Evolutionary conservation across 345 rosid genomes (phyloP), one percentile per base, ranked within the genome.

Genomic region (Crucihimalaya himalaica): DNA sequence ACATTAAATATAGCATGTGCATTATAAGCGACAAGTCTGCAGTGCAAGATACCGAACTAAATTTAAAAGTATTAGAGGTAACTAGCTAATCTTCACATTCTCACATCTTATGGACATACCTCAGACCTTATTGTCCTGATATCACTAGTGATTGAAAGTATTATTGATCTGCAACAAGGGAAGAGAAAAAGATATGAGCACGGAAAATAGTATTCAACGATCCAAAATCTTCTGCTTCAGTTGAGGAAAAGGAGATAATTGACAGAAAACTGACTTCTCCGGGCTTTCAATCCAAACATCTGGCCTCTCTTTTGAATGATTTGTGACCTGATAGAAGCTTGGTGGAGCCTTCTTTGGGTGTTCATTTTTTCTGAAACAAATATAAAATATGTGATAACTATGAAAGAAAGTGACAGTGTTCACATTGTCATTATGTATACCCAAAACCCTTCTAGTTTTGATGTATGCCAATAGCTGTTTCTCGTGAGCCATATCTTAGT

Each of bases 251-350:
- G 0, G 19, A 28, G 66, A 14, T 64, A 20, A 63, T 25, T 20
- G 50, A 63, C 37, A 51, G 20, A 60, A 67, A 64, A 71, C 89
- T 81, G 79, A 91, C 98, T 88, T 91, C 77, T 94, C 97, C 54
- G 98, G 98, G 89, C 87, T 86, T 48, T 94, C 97, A 58, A 94
- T 85, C 98, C 98, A 94, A 65, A 94, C 97, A 83, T 94, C 98
- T 2, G 98, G 98, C 71, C 98, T 87, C 86, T 91, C 98, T 77
- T 89, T 91, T 9, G 95, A 86, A 73, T 88, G 85, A 76, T 89
- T 88, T 28, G 97, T 94, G 66, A 87, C 93, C 80, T 85, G 89
- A 83, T 91, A 94, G 76, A 89, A 94, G 72, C 84, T 89, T 29
- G 98, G 98, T 14, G 91, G 83, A 23, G 78, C 83, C 84, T 79